Evolutionary conservation across 306 rosid genomes (phyloP).

Genomic region (Cajanus cajan): DNA sequence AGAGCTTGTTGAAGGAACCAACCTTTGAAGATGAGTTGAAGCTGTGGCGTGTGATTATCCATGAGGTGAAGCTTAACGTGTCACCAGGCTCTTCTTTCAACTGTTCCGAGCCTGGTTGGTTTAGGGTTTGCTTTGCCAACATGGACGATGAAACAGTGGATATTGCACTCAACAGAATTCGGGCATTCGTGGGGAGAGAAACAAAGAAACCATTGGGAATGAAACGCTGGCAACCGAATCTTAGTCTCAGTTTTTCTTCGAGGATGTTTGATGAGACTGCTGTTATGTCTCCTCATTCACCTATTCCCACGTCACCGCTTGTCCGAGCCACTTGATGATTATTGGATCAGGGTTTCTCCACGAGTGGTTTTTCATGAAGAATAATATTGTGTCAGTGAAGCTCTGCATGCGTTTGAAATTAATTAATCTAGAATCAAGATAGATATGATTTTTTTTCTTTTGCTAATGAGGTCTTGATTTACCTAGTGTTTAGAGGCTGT

Average conservation of each 20-base stretch:
- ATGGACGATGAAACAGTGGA: constrained; percentile 70
- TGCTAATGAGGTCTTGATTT: background rate
- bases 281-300: constrained; percentile 72
- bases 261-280: constrained; percentile 52
- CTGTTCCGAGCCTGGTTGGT: constrained; percentile 89
- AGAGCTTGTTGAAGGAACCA: constrained; percentile 50
- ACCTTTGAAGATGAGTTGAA: constrained; percentile 63
- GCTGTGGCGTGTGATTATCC: constrained; percentile 64
- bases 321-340: constrained; percentile 45
- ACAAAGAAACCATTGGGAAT: background rate
- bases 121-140: constrained; percentile 89
- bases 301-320: constrained; percentile 73
- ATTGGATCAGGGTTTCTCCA: background rate
- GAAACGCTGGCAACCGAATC: constrained; percentile 44
- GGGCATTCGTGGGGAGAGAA: constrained; percentile 49
- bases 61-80: constrained; percentile 84
- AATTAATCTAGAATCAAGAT: background rate
- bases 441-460: background rate
- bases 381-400: background rate
- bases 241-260: constrained; percentile 55
- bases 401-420: background rate
- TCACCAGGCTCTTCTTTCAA: constrained; percentile 88
- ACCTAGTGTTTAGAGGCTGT: background rate
- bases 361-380: background rate
- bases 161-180: constrained; percentile 61